Conservation (phyloP, 768 basidiomycete genomes). For the Termitomyces sp. region DNA sequence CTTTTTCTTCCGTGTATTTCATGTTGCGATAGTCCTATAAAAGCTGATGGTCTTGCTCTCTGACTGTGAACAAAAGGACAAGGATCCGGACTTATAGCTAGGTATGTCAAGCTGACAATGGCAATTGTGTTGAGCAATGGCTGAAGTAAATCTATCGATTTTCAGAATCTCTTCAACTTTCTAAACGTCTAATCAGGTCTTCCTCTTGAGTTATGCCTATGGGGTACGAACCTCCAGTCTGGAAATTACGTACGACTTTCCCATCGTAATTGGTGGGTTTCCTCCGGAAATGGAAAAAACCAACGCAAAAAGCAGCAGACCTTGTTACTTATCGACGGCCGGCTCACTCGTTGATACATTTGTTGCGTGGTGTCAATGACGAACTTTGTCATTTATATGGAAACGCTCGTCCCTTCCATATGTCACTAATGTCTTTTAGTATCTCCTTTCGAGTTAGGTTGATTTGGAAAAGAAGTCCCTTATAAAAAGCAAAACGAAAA, state of each 20-base stretch:
- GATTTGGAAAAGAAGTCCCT: slow-evolving; percentile 18
- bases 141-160: not conserved
- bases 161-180: slow-evolving; percentile 1
- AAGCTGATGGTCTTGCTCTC: not conserved
- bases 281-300: slow-evolving; percentile 10
- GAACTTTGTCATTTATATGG: slow-evolving; percentile 3
- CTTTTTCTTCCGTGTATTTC: not conserved
- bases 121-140: not conserved
- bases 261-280: slow-evolving; percentile 12
- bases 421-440: too few species aligned
- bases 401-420: too few species aligned
- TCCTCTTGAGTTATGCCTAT: slow-evolving; percentile 13
- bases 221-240: slow-evolving; percentile 15
- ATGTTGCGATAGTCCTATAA: not conserved
- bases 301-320: slow-evolving; percentile 15
- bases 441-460: slow-evolving; percentile 5
- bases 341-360: slow-evolving; percentile 16
- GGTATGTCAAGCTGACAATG: not conserved
- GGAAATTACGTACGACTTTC: slow-evolving; percentile 14
- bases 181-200: not conserved
- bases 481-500: slow-evolving; percentile 7
- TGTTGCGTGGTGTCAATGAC: slow-evolving; percentile 15
- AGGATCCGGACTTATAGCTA: not conserved
- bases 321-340: slow-evolving; percentile 9
- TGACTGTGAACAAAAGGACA: not conserved